Evolutionary conservation across 2,329 filamentous ascomycete species (phyloP), one percentile per base, ranked within the genome.

Genomic region (Ophiocordyceps polyrhachis-furcata): DNA sequence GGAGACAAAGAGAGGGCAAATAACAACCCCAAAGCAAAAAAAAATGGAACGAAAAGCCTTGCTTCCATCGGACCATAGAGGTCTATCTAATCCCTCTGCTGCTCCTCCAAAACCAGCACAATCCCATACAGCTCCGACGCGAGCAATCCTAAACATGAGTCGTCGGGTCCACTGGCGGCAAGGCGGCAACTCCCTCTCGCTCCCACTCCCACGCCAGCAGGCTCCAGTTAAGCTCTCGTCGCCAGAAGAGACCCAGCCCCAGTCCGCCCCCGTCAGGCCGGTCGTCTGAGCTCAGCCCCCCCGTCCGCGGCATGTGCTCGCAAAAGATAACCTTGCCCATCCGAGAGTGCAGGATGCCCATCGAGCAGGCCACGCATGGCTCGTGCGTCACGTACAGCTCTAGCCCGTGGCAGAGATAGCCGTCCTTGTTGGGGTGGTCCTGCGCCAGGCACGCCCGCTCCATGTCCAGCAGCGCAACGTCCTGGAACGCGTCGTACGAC

Each of bases 311-410:
- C 82, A 93, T 91, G 45, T 83, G 75, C 49, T 79, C 71, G 50
- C 76, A 77, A 62, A 94, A 93, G 37, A 93, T 73, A 44, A 88
- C 83, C 44, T 82, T 79, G 41, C 84, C 80, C 71, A 98, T 94
- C 43, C 91, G 77, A 9, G 89, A 95, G 58, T 96, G 88, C 20
- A 96, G 70, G 53, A 96, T 82, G 1, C 85, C 91, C 91, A 96
- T 96, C 32, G 83, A 86, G 63, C 91, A 98, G 75, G 93, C 93
- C 48, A 93, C 75, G 58, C 91, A 98, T 5, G 91, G 91, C 63
- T 98, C 91, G 57, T 96, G 88, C 2, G 88, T 94, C 48, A 93
- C 70, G 64, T 95, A 96, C 46, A 98, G 74, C 61, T 96, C 89
- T 28, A 98, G 73, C 45, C 86, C 84, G 52, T 93, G 86, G 63